These are phyloP conservation scores for Atalantia buxifolia DNA, from an alignment of 345 rosid genomes.

Conservation along the genomic window DNA sequence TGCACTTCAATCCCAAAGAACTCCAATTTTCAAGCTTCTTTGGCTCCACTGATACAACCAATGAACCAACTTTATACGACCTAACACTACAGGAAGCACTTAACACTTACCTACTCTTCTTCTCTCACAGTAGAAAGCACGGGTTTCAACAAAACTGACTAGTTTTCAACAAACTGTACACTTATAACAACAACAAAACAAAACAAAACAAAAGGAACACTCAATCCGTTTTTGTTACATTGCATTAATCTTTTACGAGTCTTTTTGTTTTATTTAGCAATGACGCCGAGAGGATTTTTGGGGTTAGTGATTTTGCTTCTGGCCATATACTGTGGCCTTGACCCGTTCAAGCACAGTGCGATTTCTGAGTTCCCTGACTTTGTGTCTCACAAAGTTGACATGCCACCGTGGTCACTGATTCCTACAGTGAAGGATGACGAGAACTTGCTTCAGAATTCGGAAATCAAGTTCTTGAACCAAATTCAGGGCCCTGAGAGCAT, in stretches of 20 bases:
- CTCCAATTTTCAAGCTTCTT: too few species aligned
- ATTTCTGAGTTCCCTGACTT: conserved; percentile 66
- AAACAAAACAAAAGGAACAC: too few species aligned
- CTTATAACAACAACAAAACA: too few species aligned
- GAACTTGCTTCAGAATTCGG: conserved; percentile 69
- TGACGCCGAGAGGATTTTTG: conserved; percentile 17
- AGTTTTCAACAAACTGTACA: not conserved
- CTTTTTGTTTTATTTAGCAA: not conserved
- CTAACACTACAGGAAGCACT: not conserved
- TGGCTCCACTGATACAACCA: too few species aligned
- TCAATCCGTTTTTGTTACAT: too few species aligned
- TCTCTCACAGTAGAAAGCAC: not conserved
- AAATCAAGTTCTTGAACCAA: conserved; percentile 65
- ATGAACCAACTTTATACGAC: too few species aligned
- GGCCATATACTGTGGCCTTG: conserved; percentile 71
- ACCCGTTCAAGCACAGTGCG: conserved; percentile 77
- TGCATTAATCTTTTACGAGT: not conserved
- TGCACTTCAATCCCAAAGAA: too few species aligned
- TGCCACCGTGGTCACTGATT: conserved; percentile 47
- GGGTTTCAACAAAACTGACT: not conserved
- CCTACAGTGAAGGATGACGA: conserved; percentile 45
- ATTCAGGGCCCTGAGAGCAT: conserved; percentile 96
- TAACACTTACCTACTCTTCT: not conserved
- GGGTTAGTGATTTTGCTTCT: conserved; percentile 49
- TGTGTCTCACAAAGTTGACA: conserved; percentile 36